Percentiles rank a stretch among this genome's conserved stretches.
These are phyloP conservation scores for Fusarium sublunatum DNA, from an alignment of 2,329 filamentous ascomycete species.

Conservation along the genomic window DNA sequence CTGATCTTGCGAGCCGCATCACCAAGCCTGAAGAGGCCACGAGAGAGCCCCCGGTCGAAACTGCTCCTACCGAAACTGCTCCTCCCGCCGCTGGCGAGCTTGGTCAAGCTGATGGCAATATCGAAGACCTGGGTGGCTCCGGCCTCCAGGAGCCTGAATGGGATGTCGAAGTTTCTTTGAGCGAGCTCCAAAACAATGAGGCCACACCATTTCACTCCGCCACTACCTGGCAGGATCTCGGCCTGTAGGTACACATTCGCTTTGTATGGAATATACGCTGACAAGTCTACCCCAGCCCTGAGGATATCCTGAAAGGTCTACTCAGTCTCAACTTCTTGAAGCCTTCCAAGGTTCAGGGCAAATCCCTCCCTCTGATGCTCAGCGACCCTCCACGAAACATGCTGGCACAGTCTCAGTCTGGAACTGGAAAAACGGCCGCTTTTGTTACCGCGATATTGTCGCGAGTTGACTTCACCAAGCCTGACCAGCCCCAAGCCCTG, in stretches of 20 bases:
- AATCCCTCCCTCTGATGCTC: slow-evolving; percentile 89
- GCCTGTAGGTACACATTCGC: slow-evolving; percentile 67
- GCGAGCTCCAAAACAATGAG: slow-evolving; percentile 86
- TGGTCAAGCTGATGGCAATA: slow-evolving; percentile 54
- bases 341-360: slow-evolving; percentile 98
- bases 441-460: slow-evolving; percentile 94
- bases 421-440: slow-evolving; percentile 96
- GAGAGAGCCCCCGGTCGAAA: slow-evolving; percentile 2
- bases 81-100: slow-evolving; percentile 42
- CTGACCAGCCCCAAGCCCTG: slow-evolving; percentile 82
- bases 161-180: slow-evolving; percentile 92
- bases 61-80: slow-evolving; percentile 31
- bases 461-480: slow-evolving; percentile 79
- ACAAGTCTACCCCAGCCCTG: slow-evolving; percentile 46
- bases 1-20: slow-evolving; percentile 64
- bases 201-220: slow-evolving; percentile 89
- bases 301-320: slow-evolving; percentile 79
- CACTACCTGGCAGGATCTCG: slow-evolving; percentile 84
- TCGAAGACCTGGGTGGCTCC: slow-evolving; percentile 58
- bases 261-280: slow-evolving; percentile 6
- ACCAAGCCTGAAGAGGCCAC: slow-evolving; percentile 56
- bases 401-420: slow-evolving; percentile 99
- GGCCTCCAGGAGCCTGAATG: slow-evolving; percentile 77
- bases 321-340: slow-evolving; percentile 88
- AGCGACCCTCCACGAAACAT: slow-evolving; percentile 89